Conservation (phyloP, 1,284 basidiomycete genomes). For the Malassezia equina region DNA sequence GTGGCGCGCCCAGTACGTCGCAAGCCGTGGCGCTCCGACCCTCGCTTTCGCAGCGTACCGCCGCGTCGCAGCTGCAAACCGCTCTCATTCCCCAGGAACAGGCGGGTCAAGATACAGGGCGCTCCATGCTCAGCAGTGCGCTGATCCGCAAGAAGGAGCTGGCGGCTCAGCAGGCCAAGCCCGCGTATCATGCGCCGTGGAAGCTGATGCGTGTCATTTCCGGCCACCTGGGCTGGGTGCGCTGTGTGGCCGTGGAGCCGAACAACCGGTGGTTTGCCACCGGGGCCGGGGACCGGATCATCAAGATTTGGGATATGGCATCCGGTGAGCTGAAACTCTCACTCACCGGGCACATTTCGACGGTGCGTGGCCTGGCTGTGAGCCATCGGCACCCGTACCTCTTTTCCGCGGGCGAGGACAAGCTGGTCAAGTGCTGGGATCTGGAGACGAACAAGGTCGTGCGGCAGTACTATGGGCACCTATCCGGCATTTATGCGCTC, state of each 20-base stretch:
- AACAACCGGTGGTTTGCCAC: slow-evolving; percentile 98
- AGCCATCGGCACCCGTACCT: slow-evolving; percentile 87
- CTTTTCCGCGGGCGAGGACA: slow-evolving; percentile 95
- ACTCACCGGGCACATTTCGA: slow-evolving; percentile 92
- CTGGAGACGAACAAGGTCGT: slow-evolving; percentile 98
- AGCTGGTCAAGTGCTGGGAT: slow-evolving; percentile 99
- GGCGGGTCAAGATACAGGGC: slow-evolving; percentile 15
- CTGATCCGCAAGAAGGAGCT: slow-evolving; percentile 40
- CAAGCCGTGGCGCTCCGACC: slow-evolving; percentile 13
- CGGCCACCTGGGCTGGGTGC: slow-evolving; percentile 96
- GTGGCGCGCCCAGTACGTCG: background rate
- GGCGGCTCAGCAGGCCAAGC: slow-evolving; percentile 70
- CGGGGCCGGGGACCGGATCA: slow-evolving; percentile 90
- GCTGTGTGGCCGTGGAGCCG: slow-evolving; percentile 86
- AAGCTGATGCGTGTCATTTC: slow-evolving; percentile 94
- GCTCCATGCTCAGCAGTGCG: slow-evolving; percentile 31
- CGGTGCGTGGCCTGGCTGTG: slow-evolving; percentile 85
- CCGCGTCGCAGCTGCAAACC: slow-evolving; percentile 10
- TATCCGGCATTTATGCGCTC: slow-evolving; percentile 75
- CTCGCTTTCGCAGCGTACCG: slow-evolving; percentile 5
- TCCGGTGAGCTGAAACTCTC: slow-evolving; percentile 88
- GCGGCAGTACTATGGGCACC: slow-evolving; percentile 91
- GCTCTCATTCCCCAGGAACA: slow-evolving; percentile 22
- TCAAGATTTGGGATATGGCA: slow-evolving; percentile 99
- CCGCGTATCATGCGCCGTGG: slow-evolving; percentile 84